Base-by-base conservation (phyloP, 1,284 basidiomycete species). In the Xerocomus nothofagi region DNA sequence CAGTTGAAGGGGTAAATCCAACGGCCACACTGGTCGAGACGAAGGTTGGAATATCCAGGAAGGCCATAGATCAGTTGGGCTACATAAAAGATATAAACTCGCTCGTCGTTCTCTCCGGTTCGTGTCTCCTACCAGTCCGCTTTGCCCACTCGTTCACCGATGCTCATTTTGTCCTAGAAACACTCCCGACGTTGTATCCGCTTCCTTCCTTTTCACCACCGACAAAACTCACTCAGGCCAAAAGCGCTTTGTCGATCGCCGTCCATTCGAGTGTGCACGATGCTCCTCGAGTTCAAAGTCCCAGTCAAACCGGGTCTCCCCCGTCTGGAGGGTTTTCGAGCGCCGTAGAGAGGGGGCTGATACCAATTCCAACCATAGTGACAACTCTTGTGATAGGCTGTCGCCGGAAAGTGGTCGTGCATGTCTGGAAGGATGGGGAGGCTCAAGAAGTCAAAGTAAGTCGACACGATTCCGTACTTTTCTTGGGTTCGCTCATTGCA, bases 381-480 rank as follows among this genome's bases (percentile, higher is more conserved):
- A 90, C 91, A 1, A 80, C 82, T 49, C 75, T 99, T 9, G 79
- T 93, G 4, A 78, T 98, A 7, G 95, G 93, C 14, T 95, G 93
- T 62, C 76, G 87, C 57, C 80, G 94, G 55, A 92, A 88, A 66
- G 80, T 93, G 1, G 82, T 96, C 2, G 71, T 98, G 11, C 94
- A 93, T 63, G 78, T 81, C 4, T 97, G 93, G 92, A 86, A 80
- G 56, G 89, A 93, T 58, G 89, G 91, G 20, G 86, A 91, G 58
- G 78, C 86, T 37, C 86, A 89, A 65, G 86, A 86, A 39, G 73
- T 79, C 34, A 84, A 84, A 72, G 91, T 91, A 56, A 47, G 74
- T 14, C 12, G 17, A 12, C 10, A 10, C 6, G 24, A 10, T 26
- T 34, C 11, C 26, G 9, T 8, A 4, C 17, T n/a, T 27, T n/a